Evolutionary conservation across 208 protist genomes (phyloP).

Genomic region (Crithidia thermophila): DNA sequence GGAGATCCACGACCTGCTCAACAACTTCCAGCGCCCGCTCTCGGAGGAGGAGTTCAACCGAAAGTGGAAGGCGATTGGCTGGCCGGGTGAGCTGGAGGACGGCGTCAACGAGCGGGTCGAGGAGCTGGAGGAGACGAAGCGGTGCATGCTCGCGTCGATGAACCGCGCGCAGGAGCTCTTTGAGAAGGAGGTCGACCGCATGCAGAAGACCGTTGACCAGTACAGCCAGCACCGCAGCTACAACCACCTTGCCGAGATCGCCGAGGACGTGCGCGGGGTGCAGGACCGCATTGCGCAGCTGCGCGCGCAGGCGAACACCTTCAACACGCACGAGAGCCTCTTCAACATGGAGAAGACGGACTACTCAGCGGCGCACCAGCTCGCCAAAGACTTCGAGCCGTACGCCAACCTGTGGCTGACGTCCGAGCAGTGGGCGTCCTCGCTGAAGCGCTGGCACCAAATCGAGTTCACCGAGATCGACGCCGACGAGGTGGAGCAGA

Average conservation of each 20-base stretch:
- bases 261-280: conserved; percentile 84
- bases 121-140: conserved; percentile 93
- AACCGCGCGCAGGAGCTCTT: conserved; percentile 88
- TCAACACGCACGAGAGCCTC: conserved; percentile 95
- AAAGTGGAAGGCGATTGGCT: conserved; percentile 92
- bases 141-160: conserved; percentile 81
- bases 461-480: conserved; percentile 87
- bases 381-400: conserved; percentile 96
- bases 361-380: conserved; percentile 88
- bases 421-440: conserved; percentile 85
- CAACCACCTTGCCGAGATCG: conserved; percentile 85
- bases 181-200: conserved; percentile 68
- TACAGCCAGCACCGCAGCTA: conserved; percentile 93
- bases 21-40: conserved; percentile 90
- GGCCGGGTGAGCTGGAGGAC: conserved; percentile 91
- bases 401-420: conserved; percentile 96
- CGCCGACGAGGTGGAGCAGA: conserved; percentile 91
- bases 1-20: conserved; percentile 88
- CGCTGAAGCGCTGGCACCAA: conserved; percentile 83
- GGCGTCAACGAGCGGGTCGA: conserved; percentile 90
- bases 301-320: conserved; percentile 87
- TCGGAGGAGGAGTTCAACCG: conserved; percentile 94
- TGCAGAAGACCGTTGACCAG: conserved; percentile 74
- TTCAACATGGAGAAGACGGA: conserved; percentile 95
- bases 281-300: conserved; percentile 86